These are phyloP conservation scores for Tetrahymena borealis DNA, from an alignment of 73 alveolate genomes.

Conservation along the genomic window DNA sequence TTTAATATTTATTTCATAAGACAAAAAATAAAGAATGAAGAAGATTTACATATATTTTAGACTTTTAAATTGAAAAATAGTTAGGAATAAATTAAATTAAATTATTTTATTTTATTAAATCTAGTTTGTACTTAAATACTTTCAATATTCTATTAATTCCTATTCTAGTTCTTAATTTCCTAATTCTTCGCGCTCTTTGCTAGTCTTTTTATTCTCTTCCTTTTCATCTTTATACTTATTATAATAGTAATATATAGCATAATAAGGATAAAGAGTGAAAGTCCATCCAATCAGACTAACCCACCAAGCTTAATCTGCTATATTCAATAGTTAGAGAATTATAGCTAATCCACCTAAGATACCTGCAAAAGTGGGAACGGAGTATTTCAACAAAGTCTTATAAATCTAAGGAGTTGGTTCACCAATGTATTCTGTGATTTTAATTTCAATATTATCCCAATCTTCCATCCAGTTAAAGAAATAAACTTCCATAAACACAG, in stretches of 20 bases:
- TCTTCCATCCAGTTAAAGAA: background rate
- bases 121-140: too few species aligned
- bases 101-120: too few species aligned
- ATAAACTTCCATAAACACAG: constrained; percentile 21
- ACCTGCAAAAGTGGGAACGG: background rate
- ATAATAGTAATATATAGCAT: background rate
- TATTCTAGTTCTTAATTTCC: background rate
- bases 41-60: too few species aligned
- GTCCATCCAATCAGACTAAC: background rate
- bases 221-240: background rate
- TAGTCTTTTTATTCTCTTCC: background rate
- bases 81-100: too few species aligned
- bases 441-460: background rate
- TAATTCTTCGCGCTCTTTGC: too few species aligned
- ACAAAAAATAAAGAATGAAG: too few species aligned
- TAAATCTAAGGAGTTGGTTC: constrained; percentile 16
- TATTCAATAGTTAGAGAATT: background rate
- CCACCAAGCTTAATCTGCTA: background rate
- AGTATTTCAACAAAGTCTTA: background rate
- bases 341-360: background rate
- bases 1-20: too few species aligned
- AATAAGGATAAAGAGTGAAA: background rate
- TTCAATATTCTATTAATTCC: background rate
- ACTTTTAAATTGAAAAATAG: too few species aligned
- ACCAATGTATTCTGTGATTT: background rate